Base-by-base conservation (phyloP, 1,284 basidiomycete genomes). In the Apiotrichum gracile region DNA sequence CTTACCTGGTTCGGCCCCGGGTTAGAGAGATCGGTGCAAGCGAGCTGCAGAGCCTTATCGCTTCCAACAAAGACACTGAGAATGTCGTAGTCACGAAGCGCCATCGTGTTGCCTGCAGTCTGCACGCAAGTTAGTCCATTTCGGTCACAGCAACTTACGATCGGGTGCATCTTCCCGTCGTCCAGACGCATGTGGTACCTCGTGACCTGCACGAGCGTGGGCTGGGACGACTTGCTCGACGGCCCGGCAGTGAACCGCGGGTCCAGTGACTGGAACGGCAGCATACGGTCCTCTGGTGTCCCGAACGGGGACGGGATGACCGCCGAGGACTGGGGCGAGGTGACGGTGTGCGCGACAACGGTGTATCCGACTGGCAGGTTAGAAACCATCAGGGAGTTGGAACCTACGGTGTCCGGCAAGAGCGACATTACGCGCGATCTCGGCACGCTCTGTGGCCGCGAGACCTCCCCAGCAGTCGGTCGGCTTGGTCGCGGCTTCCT, bases 1-100 rank as follows among this genome's bases (percentile, higher is more conserved):
- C 69, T 45, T n/a, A 72, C 73, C 57, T 76, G 74, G 49, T 75
- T 74, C 0, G 73, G 67, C 9, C 73, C 72, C 3, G 74, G 74
- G 50, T 65, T 63, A 19, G 68, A 60, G 17, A 76, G 59, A 44
- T 74, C 71, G 16, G 68, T 66, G 57, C 74, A 75, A 21, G 71
- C 72, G 1, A 71, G 55, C 48, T 72, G 69, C 9, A 76, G 64
- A 5, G 73, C 68, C 54, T 71, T 73, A n/a, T 69, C 71, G 26
- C 67, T 67, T 5, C 64, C 67, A 9, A 71, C 71, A 19, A 67
- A 58, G 8, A 70, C 68, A 12, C 67, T 68, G 12, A 76, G 51
- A 12, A 76, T 62, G 48, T 74, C 73, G 45, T 73, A 76, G 19
- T 66, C 54, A 22, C 60, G 60, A 24, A 76, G 47, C 0, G 59